phyloP scores from a whole-genome alignment of 1,284 basidiomycete species.

The Sporisorium iseilematis-ciliati region DNA sequence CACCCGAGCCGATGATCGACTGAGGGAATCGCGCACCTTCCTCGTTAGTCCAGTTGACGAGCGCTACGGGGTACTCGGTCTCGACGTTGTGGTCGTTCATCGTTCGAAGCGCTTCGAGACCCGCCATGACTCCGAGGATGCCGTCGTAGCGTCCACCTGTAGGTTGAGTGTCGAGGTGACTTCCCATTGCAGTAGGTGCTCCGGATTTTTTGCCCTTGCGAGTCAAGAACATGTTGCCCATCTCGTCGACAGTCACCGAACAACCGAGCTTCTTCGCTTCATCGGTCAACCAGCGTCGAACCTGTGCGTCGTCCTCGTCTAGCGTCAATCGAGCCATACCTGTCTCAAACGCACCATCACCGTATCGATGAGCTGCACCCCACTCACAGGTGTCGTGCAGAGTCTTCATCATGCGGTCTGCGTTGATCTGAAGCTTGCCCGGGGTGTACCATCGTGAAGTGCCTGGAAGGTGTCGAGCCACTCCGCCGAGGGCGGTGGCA shows the following conservation, averaged over 20 bases:
- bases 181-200: conserved; percentile 36
- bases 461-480: not conserved
- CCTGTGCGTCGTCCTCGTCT: conserved; percentile 61
- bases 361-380: conserved; percentile 51
- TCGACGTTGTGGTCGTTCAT: conserved; percentile 27
- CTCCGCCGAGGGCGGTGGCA: not conserved
- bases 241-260: conserved; percentile 53
- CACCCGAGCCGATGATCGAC: conserved; percentile 62
- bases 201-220: conserved; percentile 39
- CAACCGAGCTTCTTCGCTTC: conserved; percentile 64
- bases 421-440: conserved; percentile 48
- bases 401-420: conserved; percentile 60
- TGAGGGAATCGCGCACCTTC: conserved; percentile 42
- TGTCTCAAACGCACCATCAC: conserved; percentile 24
- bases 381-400: conserved; percentile 65
- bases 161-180: conserved; percentile 47
- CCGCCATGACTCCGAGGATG: conserved; percentile 45
- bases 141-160: conserved; percentile 50
- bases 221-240: conserved; percentile 69
- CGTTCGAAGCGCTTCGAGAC: conserved; percentile 38
- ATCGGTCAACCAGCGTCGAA: conserved; percentile 64
- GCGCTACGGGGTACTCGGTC: conserved; percentile 33
- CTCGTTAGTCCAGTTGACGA: conserved; percentile 52
- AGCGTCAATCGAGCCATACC: conserved; percentile 59
- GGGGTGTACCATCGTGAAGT: conserved; percentile 24